These are phyloP conservation scores for Aphanomyces euteiches DNA, from an alignment of 352 stramenopile species.

Conservation along the genomic window DNA sequence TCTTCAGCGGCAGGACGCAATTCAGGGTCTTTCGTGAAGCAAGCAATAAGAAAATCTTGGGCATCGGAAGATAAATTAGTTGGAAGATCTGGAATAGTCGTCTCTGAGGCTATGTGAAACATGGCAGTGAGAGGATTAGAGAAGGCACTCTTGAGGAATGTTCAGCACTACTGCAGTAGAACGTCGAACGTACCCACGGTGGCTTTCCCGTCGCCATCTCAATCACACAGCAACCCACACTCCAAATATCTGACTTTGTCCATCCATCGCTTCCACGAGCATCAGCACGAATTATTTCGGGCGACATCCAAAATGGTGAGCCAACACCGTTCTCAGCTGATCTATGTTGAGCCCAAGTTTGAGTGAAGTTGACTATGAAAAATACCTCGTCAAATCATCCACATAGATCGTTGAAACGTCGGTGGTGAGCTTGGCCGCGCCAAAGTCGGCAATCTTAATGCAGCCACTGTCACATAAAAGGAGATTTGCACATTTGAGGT, in stretches of 20 bases:
- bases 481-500: conserved; percentile 87
- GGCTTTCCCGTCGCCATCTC: conserved; percentile 86
- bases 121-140: conserved; percentile 76
- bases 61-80: conserved; percentile 39
- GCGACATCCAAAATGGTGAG: conserved; percentile 94
- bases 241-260: conserved; percentile 90
- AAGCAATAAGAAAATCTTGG: conserved; percentile 48
- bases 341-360: conserved; percentile 30
- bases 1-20: conserved; percentile 77
- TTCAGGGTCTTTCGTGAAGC: conserved; percentile 59
- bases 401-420: not conserved
- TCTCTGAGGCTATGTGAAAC: conserved; percentile 75
- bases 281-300: conserved; percentile 89
- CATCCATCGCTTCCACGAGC: conserved; percentile 55
- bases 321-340: conserved; percentile 74
- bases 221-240: conserved; percentile 83
- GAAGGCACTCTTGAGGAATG: conserved; percentile 47
- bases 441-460: conserved; percentile 88
- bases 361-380: conserved; percentile 27
- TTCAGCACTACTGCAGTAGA: not conserved
- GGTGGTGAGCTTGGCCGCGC: conserved; percentile 52
- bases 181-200: conserved; percentile 59
- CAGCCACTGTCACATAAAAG: conserved; percentile 56
- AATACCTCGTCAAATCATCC: not conserved
- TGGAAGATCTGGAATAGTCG: conserved; percentile 50